Conservation (phyloP, 148 eudicot species). For the Rhododendron ferrugineum region DNA sequence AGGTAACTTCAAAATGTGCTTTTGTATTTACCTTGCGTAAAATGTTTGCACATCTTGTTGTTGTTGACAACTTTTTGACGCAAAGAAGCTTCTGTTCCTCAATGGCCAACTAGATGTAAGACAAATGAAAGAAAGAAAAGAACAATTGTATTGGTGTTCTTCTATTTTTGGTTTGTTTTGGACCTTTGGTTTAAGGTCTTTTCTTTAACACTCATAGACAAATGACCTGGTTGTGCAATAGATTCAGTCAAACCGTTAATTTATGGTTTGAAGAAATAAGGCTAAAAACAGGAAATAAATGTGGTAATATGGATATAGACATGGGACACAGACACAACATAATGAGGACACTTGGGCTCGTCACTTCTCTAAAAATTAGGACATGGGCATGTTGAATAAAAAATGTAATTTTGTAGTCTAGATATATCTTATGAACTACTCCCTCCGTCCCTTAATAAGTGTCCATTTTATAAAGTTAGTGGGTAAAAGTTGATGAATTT, state of each 20-base stretch:
- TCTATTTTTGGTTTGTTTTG: not conserved
- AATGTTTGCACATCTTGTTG: not conserved
- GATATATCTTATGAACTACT: not conserved
- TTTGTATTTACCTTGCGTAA: not conserved
- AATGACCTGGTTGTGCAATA: not conserved
- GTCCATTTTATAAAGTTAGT: no score
- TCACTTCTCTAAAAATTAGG: not conserved
- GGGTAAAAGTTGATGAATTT: no score
- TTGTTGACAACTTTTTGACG: not conserved
- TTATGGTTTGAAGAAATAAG: not conserved
- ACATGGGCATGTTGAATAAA: not conserved
- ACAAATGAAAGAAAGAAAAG: not conserved
- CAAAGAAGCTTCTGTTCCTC: not conserved
- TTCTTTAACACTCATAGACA: not conserved
- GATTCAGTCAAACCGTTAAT: not conserved
- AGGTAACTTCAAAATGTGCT: constrained; percentile 35
- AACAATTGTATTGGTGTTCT: not conserved
- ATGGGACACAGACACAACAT: not conserved
- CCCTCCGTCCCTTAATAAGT: no score
- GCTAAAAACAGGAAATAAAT: not conserved
- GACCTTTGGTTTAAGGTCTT: not conserved
- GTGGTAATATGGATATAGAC: not conserved
- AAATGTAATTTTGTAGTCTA: not conserved
- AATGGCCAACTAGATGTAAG: not conserved
- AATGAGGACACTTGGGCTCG: not conserved